Percentiles rank a stretch among this genome's conserved stretches.
Conservation (phyloP, 495 filamentous ascomycete genomes). For the Xylaria acuta region DNA sequence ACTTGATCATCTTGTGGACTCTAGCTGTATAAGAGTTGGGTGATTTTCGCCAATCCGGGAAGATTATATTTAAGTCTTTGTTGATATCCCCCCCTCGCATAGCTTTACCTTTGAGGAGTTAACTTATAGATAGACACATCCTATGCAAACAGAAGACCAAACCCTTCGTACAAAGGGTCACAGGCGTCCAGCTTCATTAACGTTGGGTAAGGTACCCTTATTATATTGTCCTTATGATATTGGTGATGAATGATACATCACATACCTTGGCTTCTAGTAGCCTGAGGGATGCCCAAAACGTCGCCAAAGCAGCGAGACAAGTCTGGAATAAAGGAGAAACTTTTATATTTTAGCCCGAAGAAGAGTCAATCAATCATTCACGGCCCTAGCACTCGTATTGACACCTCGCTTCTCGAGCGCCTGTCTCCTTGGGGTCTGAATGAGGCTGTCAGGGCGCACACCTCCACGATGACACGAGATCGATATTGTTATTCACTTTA, state of each 20-base stretch:
- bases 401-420: neutral
- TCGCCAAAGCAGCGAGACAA: neutral
- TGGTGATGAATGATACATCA: neutral
- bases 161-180: neutral
- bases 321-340: neutral
- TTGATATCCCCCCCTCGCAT: neutral
- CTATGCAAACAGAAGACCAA: neutral
- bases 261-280: too few relatives aligned
- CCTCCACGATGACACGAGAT: neutral
- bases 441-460: neutral
- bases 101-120: neutral
- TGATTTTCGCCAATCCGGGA: neutral
- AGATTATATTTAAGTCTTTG: neutral
- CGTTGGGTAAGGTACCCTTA: neutral
- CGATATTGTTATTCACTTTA: neutral
- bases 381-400: neutral
- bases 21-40: neutral
- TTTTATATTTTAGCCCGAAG: neutral
- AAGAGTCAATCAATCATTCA: neutral
- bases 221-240: neutral
- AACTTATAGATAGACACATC: neutral
- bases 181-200: neutral
- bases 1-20: neutral
- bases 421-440: neutral
- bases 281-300: too few relatives aligned